A percentile compares a stretch with the other conserved stretches of the same genome.
Conservation (phyloP, 306 rosid species). For the Senna siamea region DNA sequence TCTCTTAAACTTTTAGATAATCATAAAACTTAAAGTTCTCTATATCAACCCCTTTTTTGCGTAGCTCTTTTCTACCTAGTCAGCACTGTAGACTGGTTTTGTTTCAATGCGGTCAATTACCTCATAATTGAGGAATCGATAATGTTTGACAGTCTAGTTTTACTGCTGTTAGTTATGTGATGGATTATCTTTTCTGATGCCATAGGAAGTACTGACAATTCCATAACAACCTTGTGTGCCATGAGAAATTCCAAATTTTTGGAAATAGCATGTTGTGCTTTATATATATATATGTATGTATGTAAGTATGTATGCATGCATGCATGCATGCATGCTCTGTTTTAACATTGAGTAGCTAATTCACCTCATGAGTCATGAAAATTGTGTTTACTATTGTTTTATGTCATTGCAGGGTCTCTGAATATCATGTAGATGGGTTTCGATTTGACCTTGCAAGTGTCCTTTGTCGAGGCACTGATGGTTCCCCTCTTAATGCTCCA, state of each 20-base stretch:
- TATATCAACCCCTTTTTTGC: constrained; percentile 10
- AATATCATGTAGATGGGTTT: constrained; percentile 96
- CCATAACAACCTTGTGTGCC: not conserved
- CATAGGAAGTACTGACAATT: constrained; percentile 18
- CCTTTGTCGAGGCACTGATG: constrained; percentile 91
- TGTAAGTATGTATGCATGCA: no score
- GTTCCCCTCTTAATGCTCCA: constrained; percentile 82
- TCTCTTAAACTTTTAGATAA: constrained; percentile 18
- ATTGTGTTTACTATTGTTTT: constrained; percentile 26
- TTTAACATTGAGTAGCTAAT: constrained; percentile 7
- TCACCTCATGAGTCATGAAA: not conserved
- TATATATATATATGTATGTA: not conserved
- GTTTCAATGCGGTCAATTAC: constrained; percentile 23
- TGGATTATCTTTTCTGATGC: constrained; percentile 11
- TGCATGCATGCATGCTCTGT: not conserved
- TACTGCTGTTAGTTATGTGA: constrained; percentile 21
- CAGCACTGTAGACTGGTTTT: not conserved
- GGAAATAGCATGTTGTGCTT: constrained; percentile 15
- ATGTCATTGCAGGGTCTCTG: constrained; percentile 71
- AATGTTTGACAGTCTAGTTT: constrained; percentile 18
- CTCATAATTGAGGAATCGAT: not conserved
- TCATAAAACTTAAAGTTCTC: constrained; percentile 26
- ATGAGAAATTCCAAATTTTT: constrained; percentile 1
- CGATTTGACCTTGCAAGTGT: constrained; percentile 95
- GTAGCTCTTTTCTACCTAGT: constrained; percentile 21